Base-by-base conservation (phyloP, 257 asterid species). In the Jaltomata sinuosa region DNA sequence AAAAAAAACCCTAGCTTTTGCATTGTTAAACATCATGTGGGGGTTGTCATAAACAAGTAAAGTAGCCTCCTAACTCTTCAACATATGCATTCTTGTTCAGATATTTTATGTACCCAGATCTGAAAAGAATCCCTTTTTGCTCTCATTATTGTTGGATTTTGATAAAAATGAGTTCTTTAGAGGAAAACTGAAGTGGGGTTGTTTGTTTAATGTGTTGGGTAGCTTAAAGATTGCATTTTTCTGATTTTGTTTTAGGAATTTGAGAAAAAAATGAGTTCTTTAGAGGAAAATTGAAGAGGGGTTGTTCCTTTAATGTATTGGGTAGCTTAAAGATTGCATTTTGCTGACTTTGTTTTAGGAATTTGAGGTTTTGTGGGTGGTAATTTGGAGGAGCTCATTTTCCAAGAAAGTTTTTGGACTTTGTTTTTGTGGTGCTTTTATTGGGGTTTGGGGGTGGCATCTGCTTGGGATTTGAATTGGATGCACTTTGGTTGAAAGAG, bases 1-100 rank as follows among this genome's bases (percentile, higher is more conserved):
- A 18, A 12, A 82, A 82, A 82, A 82, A 82, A 82, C 85, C 85
- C 85, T 82, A 82, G 79, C 79, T 83, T 65, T 83, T 82, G 64
- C 64, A 19, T 80, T 80, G 74, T 74, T 45, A 45, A 45, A 15
- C 7, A 74, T 74, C 80, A 14, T 14, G 81, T 47, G 81, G 61
- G 59, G 81, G 61, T 76, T 76, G 81, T 76, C 42, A 76, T 15
- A 76, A 76, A 76, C 81, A 76, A 76, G 68, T 49, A 82, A 82
- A 54, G 65, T 71, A 47, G 78, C 29, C 64, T 52, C 57, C 64
- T 4, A 61, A 64, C 84, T 45, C 84, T 47, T 62, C 80, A 71
- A 82, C 12, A 82, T 27, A 72, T 83, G 80, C 80, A 47, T 54
- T 67, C 78, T 83, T 53, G 67, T 29, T 67, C 9, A 34, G 62